phyloP scores from a whole-genome alignment of 2,329 filamentous ascomycete species.

The Alternaria brassicicola region DNA sequence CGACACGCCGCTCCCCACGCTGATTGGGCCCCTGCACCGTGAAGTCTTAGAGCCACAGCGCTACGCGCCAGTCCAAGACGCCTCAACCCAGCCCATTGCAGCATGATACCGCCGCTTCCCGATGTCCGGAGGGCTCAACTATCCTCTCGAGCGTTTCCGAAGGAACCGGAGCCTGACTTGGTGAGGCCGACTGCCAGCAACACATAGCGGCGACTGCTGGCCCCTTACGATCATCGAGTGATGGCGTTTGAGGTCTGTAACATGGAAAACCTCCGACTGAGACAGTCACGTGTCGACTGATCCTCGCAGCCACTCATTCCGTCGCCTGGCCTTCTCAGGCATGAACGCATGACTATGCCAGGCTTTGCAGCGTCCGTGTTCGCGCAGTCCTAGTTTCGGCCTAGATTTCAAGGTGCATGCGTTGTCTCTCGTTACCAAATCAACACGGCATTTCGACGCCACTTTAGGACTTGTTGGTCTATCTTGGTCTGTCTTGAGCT shows the following conservation, averaged over 20 bases:
- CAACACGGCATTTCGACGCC: constrained; percentile 25
- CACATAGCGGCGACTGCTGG: constrained; percentile 14
- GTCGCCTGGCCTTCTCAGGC: constrained; percentile 30
- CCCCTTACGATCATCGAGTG: constrained; percentile 23
- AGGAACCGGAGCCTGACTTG: constrained; percentile 1
- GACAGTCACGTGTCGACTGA: constrained; percentile 45
- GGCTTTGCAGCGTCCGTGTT: constrained; percentile 37
- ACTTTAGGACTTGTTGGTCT: constrained; percentile 23
- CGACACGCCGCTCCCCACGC: constrained; percentile 24
- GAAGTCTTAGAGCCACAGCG: constrained; percentile 42
- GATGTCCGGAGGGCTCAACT: constrained; percentile 16
- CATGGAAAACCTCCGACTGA: constrained; percentile 43
- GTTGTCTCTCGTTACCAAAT: constrained; percentile 20
- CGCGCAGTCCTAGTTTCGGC: constrained; percentile 44
- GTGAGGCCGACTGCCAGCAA: constrained; percentile 18
- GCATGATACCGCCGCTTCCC: constrained; percentile 39
- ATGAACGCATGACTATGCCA: constrained; percentile 45
- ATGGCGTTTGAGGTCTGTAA: constrained; percentile 48
- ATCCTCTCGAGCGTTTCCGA: constrained; percentile 23
- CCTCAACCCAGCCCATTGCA: constrained; percentile 31
- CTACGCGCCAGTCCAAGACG: constrained; percentile 31
- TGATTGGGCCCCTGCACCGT: constrained; percentile 42
- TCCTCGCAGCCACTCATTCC: constrained; percentile 28
- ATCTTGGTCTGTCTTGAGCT: constrained; percentile 38
- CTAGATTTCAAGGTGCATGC: constrained; percentile 37